Evolutionary conservation across 164 flowering plant species (phyloP), one percentile per base, ranked within the genome.

Genomic region (Chloranthus sessilifolius): DNA sequence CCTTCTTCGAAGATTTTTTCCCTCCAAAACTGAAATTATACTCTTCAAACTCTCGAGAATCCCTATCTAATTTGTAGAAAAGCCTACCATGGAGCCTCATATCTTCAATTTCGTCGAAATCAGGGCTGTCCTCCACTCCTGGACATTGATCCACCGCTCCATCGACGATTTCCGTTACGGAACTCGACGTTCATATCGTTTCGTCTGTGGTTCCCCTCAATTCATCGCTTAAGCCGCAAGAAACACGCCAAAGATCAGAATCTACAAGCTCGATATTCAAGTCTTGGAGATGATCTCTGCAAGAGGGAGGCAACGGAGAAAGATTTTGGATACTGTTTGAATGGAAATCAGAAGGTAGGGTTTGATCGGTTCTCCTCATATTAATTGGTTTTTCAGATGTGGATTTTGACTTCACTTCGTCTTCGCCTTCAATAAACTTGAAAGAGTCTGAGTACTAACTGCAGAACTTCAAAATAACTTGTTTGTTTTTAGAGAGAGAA

Each of bases 21-120:
- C 80, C 24, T 15, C 65, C 88, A 45, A 88, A 86, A 16, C 68
- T 74, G 41, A 70, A 69, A 49, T 61, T 76, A 60, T 77, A 75
- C 67, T 88, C 99, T 46, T 92, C 88, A 41, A 72, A 86, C 67
- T 92, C 99, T 22, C 65, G 75, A 8, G 99, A 92, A 40, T 60
- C 72, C 44, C 64, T 77, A 41, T 83, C 91, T 3, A 88, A 47
- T 68, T 88, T 88, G 58, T 76, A 92, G 49, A 83, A 88, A 30
- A 86, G 81, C 22, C 52, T 71, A 10, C 95, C 88, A 0, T 69
- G 77, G 46, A 81, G 64, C 43, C 96, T 76, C 99, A 88, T 75
- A 55, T 83, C 88, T 51, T 82, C 91, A 37, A 92, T 77, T 45
- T 76, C 85, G 57, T 92, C 92, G 56, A 78, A 63, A 52, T 79